Conservation (phyloP, 2,329 filamentous ascomycete genomes). For the Monilinia fructicola region DNA sequence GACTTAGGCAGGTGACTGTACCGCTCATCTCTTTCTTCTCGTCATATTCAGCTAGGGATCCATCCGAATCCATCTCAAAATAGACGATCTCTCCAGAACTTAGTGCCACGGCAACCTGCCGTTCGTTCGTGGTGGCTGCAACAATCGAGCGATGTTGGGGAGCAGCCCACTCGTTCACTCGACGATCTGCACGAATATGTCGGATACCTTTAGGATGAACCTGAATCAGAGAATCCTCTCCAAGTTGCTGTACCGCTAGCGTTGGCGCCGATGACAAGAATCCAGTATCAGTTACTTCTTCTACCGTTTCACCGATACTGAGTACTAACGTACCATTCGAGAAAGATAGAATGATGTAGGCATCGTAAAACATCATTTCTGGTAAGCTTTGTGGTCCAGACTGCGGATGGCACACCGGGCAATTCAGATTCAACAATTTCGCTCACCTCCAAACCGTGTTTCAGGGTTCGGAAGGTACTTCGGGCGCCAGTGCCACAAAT, state of each 20-base stretch:
- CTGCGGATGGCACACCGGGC: slow-evolving; percentile 81
- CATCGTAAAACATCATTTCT: slow-evolving; percentile 79
- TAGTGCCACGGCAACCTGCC: slow-evolving; percentile 88
- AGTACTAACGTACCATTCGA: slow-evolving; percentile 86
- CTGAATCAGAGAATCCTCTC: slow-evolving; percentile 88
- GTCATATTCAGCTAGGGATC: slow-evolving; percentile 87
- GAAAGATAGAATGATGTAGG: slow-evolving; percentile 94
- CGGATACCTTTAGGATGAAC: slow-evolving; percentile 96
- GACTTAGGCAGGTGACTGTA: slow-evolving; percentile 89
- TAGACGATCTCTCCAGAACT: slow-evolving; percentile 97
- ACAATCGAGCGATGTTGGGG: slow-evolving; percentile 95
- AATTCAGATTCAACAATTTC: slow-evolving; percentile 95
- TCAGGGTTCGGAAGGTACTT: slow-evolving; percentile 87
- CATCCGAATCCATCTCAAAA: slow-evolving; percentile 94
- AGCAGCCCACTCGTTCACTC: slow-evolving; percentile 88
- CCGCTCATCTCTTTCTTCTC: slow-evolving; percentile 94
- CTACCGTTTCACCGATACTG: slow-evolving; percentile 94
- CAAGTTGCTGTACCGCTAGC: slow-evolving; percentile 88
- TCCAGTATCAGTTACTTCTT: slow-evolving; percentile 90
- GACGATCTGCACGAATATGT: slow-evolving; percentile 74
- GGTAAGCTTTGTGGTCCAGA: slow-evolving; percentile 92
- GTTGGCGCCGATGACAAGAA: slow-evolving; percentile 89
- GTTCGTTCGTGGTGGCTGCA: slow-evolving; percentile 87
- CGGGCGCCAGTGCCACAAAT: slow-evolving; percentile 85
- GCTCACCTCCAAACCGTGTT: slow-evolving; percentile 88